Percentiles rank a stretch among this genome's conserved stretches.
These are phyloP conservation scores for Bipolaris zeicola DNA, from an alignment of 2,329 filamentous ascomycete genomes.

Conservation along the genomic window DNA sequence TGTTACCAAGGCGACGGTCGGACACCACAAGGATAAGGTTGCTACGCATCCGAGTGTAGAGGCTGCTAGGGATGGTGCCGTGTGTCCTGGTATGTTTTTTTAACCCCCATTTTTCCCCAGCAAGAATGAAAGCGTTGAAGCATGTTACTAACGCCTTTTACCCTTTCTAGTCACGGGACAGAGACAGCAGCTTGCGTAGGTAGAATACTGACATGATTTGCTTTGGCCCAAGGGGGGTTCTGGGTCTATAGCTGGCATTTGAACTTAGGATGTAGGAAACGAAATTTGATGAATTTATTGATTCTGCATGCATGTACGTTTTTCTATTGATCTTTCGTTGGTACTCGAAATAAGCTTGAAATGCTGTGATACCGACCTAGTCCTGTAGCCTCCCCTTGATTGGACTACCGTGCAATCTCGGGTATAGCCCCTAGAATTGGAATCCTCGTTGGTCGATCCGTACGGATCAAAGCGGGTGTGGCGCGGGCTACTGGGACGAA, in stretches of 20 bases:
- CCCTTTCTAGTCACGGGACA: slow-evolving; percentile 41
- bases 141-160: neutral
- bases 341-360: too few species aligned
- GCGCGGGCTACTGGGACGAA: too few species aligned
- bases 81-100: slow-evolving; percentile 44
- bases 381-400: too few species aligned
- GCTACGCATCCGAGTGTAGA: slow-evolving; percentile 49
- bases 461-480: too few species aligned
- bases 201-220: too few species aligned
- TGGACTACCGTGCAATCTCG: too few species aligned
- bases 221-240: neutral
- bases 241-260: neutral
- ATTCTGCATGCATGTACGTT: neutral
- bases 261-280: neutral
- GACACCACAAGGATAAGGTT: slow-evolving; percentile 53
- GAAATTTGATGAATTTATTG: neutral
- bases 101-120: neutral
- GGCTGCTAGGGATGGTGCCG: slow-evolving; percentile 43
- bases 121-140: neutral
- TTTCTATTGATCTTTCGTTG: too few species aligned
- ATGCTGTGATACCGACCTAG: too few species aligned
- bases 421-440: too few species aligned
- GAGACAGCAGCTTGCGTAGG: slow-evolving; percentile 27
- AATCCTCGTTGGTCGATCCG: too few species aligned
- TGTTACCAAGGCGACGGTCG: slow-evolving; percentile 52